Evolutionary conservation across 805 yeast species (phyloP).

Genomic region (Metschnikowia anglica): DNA sequence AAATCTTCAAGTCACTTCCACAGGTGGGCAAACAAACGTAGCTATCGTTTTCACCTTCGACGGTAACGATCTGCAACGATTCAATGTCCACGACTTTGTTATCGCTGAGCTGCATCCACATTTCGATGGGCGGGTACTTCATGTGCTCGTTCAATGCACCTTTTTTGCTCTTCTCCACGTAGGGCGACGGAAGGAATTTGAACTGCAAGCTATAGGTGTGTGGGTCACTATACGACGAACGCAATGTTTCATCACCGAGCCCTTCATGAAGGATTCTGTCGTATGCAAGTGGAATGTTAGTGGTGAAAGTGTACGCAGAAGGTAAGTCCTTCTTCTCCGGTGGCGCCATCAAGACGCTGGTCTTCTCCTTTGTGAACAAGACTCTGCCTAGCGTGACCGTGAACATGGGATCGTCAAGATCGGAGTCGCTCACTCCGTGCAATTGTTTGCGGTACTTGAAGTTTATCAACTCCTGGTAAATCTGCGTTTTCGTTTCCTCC

Average conservation of each 20-base stretch:
- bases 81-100: conserved; percentile 38
- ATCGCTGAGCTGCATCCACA: conserved; percentile 49
- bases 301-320: conserved; percentile 27
- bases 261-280: conserved; percentile 36
- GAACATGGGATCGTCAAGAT: conserved; percentile 29
- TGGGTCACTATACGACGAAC: conserved; percentile 21
- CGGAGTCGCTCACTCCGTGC: conserved; percentile 22
- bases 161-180: conserved; percentile 16
- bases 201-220: conserved; percentile 42
- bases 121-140: conserved; percentile 53
- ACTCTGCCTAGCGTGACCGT: conserved; percentile 43
- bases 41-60: conserved; percentile 45
- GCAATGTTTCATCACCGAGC: conserved; percentile 18
- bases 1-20: conserved; percentile 46
- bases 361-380: conserved; percentile 22
- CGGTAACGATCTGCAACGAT: conserved; percentile 42
- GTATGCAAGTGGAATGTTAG: conserved; percentile 33
- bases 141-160: conserved; percentile 20
- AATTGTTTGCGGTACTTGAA: conserved; percentile 26
- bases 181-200: conserved; percentile 47
- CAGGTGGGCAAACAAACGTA: conserved; percentile 43
- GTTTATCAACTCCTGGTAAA: conserved; percentile 28
- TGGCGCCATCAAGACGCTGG: conserved; percentile 1
- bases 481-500: conserved; percentile 15
- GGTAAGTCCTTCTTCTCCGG: conserved; percentile 1